Evolutionary conservation across 2,329 filamentous ascomycete genomes (phyloP).

Genomic region (Passalora sequoiae): DNA sequence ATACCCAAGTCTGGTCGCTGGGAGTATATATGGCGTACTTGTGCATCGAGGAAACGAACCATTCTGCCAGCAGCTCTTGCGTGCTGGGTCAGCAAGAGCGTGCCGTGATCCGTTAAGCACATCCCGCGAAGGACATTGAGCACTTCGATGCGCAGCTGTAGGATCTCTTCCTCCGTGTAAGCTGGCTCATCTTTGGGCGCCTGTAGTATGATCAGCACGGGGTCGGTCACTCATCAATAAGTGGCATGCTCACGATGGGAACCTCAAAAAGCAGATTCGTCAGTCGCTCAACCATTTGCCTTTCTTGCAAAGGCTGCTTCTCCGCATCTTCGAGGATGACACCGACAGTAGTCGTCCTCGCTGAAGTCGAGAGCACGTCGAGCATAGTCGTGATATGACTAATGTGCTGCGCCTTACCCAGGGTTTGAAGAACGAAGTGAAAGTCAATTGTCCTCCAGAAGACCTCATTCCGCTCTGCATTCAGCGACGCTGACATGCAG

Average conservation of each 20-base stretch:
- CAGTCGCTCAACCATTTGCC: slow-evolving; percentile 56
- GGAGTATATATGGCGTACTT: slow-evolving; percentile 57
- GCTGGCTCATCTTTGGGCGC: slow-evolving; percentile 39
- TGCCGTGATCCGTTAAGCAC: slow-evolving; percentile 58
- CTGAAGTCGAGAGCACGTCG: slow-evolving; percentile 61
- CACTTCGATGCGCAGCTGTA: slow-evolving; percentile 44
- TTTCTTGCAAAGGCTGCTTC: slow-evolving; percentile 36
- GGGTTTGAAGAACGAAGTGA: slow-evolving; percentile 61
- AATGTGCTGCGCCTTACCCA: slow-evolving; percentile 62
- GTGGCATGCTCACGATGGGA: too few species aligned
- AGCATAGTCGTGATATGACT: slow-evolving; percentile 61
- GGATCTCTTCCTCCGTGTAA: slow-evolving; percentile 39
- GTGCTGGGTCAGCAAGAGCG: slow-evolving; percentile 62
- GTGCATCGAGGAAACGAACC: slow-evolving; percentile 69
- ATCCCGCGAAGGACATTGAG: slow-evolving; percentile 52
- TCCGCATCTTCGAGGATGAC: slow-evolving; percentile 52
- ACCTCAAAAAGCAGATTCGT: slow-evolving; percentile 58
- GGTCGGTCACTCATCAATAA: too few species aligned
- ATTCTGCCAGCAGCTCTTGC: slow-evolving; percentile 67
- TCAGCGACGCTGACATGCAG: slow-evolving; percentile 50
- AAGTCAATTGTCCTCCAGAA: slow-evolving; percentile 67
- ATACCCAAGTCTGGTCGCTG: slow-evolving; percentile 24
- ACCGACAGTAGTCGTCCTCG: slow-evolving; percentile 60
- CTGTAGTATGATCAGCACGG: too few species aligned
- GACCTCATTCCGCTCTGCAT: slow-evolving; percentile 37